Percentiles rank a stretch among this genome's conserved stretches.
Conservation (phyloP, 805 yeast species). For the Candida caryicola region DNA sequence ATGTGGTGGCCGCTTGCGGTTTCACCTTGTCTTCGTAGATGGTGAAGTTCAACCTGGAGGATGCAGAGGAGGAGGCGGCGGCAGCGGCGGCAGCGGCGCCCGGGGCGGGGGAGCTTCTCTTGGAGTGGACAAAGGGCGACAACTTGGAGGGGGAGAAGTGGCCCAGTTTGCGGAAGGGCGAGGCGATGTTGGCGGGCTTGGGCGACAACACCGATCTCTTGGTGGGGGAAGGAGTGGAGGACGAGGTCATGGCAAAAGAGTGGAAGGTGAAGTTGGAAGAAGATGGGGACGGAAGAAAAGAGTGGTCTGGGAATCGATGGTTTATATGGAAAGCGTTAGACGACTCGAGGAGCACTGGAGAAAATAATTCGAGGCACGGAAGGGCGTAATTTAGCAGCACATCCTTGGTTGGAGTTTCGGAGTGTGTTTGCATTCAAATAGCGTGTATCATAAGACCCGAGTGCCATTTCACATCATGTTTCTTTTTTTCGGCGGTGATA, state of each 20-base stretch:
- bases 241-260: neutral
- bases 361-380: neutral
- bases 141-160: neutral
- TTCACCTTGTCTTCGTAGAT: constrained; percentile 19
- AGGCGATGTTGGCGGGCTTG: constrained; percentile 17
- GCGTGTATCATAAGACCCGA: neutral
- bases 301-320: neutral
- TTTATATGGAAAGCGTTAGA: neutral
- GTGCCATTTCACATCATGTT: neutral
- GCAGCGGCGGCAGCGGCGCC: constrained; percentile 1
- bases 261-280: neutral
- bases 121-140: constrained; percentile 2
- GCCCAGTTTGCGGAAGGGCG: constrained; percentile 10
- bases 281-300: no score
- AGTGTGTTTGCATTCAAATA: neutral
- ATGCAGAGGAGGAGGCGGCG: constrained; percentile 9
- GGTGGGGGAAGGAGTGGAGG: constrained; percentile 15
- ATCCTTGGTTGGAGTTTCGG: neutral
- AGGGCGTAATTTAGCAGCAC: neutral
- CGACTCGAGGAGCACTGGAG: neutral
- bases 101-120: neutral
- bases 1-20: constrained; percentile 3
- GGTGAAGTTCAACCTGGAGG: constrained; percentile 17
- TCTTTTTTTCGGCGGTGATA: neutral
- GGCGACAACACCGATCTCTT: constrained; percentile 23